Percentiles rank a stretch among this genome's conserved stretches.
Conservation (phyloP, 345 rosid genomes). For the Excoecaria cochinchinensis region DNA sequence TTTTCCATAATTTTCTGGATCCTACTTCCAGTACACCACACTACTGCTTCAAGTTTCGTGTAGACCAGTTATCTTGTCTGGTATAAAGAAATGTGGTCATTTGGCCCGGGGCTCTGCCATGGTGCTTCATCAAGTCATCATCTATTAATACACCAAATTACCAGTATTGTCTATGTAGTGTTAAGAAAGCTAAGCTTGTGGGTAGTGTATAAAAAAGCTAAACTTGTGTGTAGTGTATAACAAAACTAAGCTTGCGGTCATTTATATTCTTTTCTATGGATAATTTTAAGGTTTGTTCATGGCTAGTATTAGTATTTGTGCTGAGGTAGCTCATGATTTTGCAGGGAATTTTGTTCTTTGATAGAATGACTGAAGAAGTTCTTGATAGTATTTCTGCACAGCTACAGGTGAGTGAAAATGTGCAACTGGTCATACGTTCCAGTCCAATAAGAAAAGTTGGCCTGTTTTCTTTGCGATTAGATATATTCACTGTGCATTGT, state of each 20-base stretch:
- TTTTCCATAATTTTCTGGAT: background rate
- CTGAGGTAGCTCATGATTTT: constrained; percentile 24
- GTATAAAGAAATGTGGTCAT: background rate
- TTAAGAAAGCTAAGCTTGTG: background rate
- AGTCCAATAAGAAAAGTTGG: background rate
- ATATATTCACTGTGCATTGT: background rate
- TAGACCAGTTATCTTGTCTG: background rate
- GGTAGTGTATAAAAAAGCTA: background rate
- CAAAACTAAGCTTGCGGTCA: background rate
- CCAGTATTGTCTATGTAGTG: background rate
- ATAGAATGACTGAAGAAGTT: constrained; percentile 82
- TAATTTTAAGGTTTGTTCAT: background rate
- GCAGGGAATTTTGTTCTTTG: constrained; percentile 89
- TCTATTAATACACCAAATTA: background rate
- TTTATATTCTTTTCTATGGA: background rate
- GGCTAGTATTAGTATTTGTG: constrained; percentile 6
- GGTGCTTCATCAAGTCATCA: background rate
- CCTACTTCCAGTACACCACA: background rate
- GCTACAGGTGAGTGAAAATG: constrained; percentile 59
- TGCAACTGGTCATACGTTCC: background rate
- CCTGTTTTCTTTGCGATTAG: background rate
- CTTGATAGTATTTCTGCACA: constrained; percentile 57
- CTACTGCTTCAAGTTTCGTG: too few species aligned
- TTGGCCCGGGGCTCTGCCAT: background rate
- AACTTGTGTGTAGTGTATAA: background rate